phyloP scores from a whole-genome alignment of 1,284 basidiomycete genomes.

The Trichosporon sp. region DNA sequence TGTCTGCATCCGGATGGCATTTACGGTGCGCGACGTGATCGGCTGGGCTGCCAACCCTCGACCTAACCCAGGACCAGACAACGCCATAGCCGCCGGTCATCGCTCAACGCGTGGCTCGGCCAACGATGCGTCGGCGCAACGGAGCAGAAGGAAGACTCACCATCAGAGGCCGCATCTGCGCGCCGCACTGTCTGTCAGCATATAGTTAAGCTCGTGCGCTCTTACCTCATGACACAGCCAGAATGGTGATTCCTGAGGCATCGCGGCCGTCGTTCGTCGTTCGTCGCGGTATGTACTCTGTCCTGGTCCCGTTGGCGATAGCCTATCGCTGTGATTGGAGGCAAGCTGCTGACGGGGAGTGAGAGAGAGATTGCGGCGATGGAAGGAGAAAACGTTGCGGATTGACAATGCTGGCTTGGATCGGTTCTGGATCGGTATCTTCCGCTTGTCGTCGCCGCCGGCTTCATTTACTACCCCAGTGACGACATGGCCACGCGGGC shows the following conservation, averaged over 20 bases:
- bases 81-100: not conserved
- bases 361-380: not conserved
- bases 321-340: not conserved
- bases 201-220: not conserved
- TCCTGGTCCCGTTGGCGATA: not conserved
- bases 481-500: slow-evolving; percentile 6
- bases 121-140: too few relatives aligned
- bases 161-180: slow-evolving; percentile 49
- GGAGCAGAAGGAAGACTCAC: slow-evolving; percentile 26
- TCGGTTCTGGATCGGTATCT: slow-evolving; percentile 11
- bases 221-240: slow-evolving; percentile 14
- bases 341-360: not conserved
- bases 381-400: not conserved
- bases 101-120: too few relatives aligned
- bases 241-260: slow-evolving; percentile 12
- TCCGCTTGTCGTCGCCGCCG: slow-evolving; percentile 10
- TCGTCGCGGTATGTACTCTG: not conserved
- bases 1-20: too few relatives aligned
- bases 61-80: not conserved
- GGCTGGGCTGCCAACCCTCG: too few relatives aligned
- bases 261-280: not conserved
- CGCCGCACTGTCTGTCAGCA: slow-evolving; percentile 43
- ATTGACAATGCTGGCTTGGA: not conserved
- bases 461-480: not conserved
- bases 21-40: too few relatives aligned